These are phyloP conservation scores for Aspergillus sp. DNA, from an alignment of 2,329 filamentous ascomycete species.

Conservation along the genomic window DNA sequence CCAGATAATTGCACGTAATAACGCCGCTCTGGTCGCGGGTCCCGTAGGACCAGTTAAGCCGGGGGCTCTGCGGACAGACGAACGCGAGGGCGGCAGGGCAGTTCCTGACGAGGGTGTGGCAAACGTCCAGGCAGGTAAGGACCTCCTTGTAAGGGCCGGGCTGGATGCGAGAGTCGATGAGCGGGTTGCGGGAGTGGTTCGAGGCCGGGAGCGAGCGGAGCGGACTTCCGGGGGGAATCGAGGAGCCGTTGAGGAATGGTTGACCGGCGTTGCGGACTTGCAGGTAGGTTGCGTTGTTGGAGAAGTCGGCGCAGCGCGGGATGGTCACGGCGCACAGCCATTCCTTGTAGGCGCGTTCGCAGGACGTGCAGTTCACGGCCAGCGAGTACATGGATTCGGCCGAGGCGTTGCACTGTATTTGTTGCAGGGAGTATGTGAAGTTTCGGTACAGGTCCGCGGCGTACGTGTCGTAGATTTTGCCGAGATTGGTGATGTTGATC, in stretches of 20 bases:
- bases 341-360: conserved; percentile 70
- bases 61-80: conserved; percentile 54
- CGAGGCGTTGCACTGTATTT: conserved; percentile 74
- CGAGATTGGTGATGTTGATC: conserved; percentile 52
- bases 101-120: conserved; percentile 73
- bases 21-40: conserved; percentile 25
- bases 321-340: conserved; percentile 95
- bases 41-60: conserved; percentile 45
- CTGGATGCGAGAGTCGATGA: conserved; percentile 61
- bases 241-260: conserved; percentile 60
- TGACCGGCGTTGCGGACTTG: conserved; percentile 63
- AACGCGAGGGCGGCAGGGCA: conserved; percentile 74
- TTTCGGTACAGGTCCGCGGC: conserved; percentile 60
- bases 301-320: conserved; percentile 82
- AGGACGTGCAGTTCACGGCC: conserved; percentile 64
- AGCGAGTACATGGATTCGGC: conserved; percentile 71
- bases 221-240: conserved; percentile 33
- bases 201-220: conserved; percentile 30
- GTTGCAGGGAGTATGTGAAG: conserved; percentile 72
- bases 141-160: conserved; percentile 93
- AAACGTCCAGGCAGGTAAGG: conserved; percentile 77
- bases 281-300: conserved; percentile 46
- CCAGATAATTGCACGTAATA: conserved; percentile 54
- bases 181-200: conserved; percentile 56
- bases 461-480: conserved; percentile 66